Evolutionary conservation across 179 eudicot species (phyloP).

Genomic region (Actinidia polygama): DNA sequence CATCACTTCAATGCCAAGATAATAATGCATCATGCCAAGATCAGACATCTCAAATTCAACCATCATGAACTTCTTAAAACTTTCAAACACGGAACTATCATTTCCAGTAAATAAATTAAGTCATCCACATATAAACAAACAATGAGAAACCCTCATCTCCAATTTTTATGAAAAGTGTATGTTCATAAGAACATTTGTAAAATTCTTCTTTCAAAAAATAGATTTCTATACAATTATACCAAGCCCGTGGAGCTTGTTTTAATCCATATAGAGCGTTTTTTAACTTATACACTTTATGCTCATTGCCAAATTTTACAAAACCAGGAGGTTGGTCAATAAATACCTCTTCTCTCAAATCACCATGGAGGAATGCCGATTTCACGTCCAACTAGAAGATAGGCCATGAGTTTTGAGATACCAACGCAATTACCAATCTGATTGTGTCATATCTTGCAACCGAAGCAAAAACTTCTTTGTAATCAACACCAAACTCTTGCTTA

Average conservation of each 20-base stretch:
- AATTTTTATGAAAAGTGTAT: neutral
- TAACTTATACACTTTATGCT: neutral
- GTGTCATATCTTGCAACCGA: neutral
- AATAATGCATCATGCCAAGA: neutral
- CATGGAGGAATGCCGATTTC: neutral
- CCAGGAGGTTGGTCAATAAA: neutral
- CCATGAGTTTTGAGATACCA: neutral
- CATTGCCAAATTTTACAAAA: neutral
- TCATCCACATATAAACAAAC: constrained; percentile 6
- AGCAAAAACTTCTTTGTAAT: neutral
- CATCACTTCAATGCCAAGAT: neutral
- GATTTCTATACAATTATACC: neutral
- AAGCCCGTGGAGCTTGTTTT: neutral
- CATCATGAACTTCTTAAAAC: neutral
- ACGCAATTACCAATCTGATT: neutral
- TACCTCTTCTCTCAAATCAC: neutral
- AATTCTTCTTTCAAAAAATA: neutral
- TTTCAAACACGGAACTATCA: neutral
- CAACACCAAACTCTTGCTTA: neutral
- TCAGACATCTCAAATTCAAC: neutral
- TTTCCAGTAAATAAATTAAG: neutral
- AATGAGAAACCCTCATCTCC: neutral
- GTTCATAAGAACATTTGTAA: neutral
- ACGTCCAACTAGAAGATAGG: neutral
- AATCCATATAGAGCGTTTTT: neutral